Percentiles rank a stretch among this genome's conserved stretches.
Evolutionary conservation across 2,329 filamentous ascomycete species (phyloP).

Genomic region (Claviceps arundinis): DNA sequence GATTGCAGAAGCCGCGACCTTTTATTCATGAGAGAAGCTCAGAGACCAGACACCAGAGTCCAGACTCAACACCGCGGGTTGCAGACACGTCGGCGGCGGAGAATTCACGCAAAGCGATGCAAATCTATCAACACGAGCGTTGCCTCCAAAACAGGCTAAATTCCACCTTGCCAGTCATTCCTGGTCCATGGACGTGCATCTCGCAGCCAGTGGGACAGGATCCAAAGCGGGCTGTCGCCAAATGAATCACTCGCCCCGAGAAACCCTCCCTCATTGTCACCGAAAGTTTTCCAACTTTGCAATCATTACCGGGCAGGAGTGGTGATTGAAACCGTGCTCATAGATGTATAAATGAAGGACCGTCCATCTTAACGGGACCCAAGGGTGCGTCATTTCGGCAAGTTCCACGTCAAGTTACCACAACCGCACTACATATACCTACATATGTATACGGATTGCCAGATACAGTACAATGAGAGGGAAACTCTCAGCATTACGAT

Average conservation of each 20-base stretch:
- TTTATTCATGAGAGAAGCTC: no score
- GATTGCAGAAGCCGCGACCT: no score
- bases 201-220: not conserved
- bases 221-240: not conserved
- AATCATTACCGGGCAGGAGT: not conserved
- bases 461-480: not conserved
- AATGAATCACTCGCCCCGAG: not conserved
- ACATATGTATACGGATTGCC: not conserved
- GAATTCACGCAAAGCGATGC: not conserved
- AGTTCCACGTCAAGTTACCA: not conserved
- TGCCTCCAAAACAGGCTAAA: not conserved
- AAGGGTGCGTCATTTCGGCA: constrained; percentile 1
- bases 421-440: not conserved
- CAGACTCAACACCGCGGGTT: no score
- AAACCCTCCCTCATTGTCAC: not conserved
- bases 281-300: not conserved
- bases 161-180: not conserved
- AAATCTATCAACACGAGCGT: not conserved
- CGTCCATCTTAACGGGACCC: not conserved
- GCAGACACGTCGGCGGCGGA: not conserved
- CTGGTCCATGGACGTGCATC: not conserved
- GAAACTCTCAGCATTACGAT: no score
- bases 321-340: not conserved
- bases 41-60: not conserved
- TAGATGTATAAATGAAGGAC: not conserved